Percentiles rank a stretch among this genome's conserved stretches.
These are phyloP conservation scores for Talaromyces sp. DNA, from an alignment of 2,329 filamentous ascomycete genomes.

Conservation along the genomic window DNA sequence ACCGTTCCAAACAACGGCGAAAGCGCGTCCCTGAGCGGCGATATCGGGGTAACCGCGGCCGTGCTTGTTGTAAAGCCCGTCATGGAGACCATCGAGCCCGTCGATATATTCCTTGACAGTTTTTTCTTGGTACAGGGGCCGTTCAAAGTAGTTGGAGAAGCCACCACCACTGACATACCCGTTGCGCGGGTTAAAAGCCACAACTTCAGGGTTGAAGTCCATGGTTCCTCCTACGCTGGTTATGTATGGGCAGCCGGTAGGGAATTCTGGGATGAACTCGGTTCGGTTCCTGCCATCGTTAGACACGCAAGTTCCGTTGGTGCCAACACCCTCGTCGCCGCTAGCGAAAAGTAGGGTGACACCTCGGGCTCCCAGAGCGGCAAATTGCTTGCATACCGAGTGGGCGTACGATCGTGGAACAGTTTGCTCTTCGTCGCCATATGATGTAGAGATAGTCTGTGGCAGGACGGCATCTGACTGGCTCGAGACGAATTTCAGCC, in stretches of 20 bases:
- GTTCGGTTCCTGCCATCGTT: slow-evolving; percentile 33
- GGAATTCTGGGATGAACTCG: slow-evolving; percentile 47
- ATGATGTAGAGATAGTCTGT: slow-evolving; percentile 53
- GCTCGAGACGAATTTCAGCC: slow-evolving; percentile 3
- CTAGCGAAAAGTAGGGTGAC: slow-evolving; percentile 27
- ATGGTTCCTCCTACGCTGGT: slow-evolving; percentile 40
- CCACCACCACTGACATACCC: slow-evolving; percentile 36
- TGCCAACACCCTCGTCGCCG: slow-evolving; percentile 22
- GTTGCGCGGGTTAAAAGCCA: slow-evolving; percentile 9
- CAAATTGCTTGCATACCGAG: slow-evolving; percentile 40
- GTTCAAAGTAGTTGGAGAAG: slow-evolving; percentile 43
- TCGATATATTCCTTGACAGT: slow-evolving; percentile 38
- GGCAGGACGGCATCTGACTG: slow-evolving; percentile 35
- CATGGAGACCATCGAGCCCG: slow-evolving; percentile 28
- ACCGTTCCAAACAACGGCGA: slow-evolving; percentile 16
- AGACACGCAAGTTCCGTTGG: slow-evolving; percentile 24
- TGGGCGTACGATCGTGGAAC: slow-evolving; percentile 51
- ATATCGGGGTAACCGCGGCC: slow-evolving; percentile 61
- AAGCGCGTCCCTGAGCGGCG: slow-evolving; percentile 40
- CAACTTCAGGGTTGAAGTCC: slow-evolving; percentile 21
- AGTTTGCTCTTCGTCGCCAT: slow-evolving; percentile 51
- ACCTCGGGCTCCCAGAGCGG: slow-evolving; percentile 44
- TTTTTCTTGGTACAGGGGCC: slow-evolving; percentile 37
- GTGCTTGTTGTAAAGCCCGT: slow-evolving; percentile 39
- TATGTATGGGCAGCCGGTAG: slow-evolving; percentile 48